A percentile compares a stretch with the other conserved stretches of the same genome.
Conservation (phyloP, 257 asterid species). For the Mitragyna speciosa region DNA sequence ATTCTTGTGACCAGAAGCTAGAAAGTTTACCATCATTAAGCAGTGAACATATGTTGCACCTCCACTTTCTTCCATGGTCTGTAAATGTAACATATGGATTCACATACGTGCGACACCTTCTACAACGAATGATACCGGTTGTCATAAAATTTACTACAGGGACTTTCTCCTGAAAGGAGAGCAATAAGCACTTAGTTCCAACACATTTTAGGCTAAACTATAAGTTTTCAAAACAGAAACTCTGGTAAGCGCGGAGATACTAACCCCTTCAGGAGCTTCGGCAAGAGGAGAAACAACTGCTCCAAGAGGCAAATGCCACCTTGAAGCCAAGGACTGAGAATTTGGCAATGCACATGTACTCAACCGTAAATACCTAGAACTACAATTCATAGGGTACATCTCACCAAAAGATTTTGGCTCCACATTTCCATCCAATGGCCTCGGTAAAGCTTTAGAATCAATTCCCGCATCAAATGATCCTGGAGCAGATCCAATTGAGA, state of each 20-base stretch:
- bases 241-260: conserved; percentile 26
- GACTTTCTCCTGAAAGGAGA: conserved; percentile 75
- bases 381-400: conserved; percentile 76
- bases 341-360: conserved; percentile 82
- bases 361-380: conserved; percentile 65
- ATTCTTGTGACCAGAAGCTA: not conserved
- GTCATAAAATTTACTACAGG: conserved; percentile 78
- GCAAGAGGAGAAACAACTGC: conserved; percentile 97
- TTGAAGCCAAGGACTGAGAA: conserved; percentile 84
- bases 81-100: conserved; percentile 75
- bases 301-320: conserved; percentile 96
- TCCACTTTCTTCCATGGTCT: conserved; percentile 89
- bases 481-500: conserved; percentile 81
- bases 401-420: conserved; percentile 58
- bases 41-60: conserved; percentile 76
- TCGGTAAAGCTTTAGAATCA: conserved; percentile 69
- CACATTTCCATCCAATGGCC: conserved; percentile 90
- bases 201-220: not conserved
- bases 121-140: conserved; percentile 78
- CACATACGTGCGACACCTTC: conserved; percentile 85
- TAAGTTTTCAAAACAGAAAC: conserved; percentile 1
- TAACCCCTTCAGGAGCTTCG: conserved; percentile 83
- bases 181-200: conserved; percentile 19
- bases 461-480: conserved; percentile 84
- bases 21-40: conserved; percentile 67